Evolutionary conservation across 129 eudicot genomes (phyloP), one percentile per base, ranked within the genome.

Genomic region (Pseudognaphalium luteoalbum): DNA sequence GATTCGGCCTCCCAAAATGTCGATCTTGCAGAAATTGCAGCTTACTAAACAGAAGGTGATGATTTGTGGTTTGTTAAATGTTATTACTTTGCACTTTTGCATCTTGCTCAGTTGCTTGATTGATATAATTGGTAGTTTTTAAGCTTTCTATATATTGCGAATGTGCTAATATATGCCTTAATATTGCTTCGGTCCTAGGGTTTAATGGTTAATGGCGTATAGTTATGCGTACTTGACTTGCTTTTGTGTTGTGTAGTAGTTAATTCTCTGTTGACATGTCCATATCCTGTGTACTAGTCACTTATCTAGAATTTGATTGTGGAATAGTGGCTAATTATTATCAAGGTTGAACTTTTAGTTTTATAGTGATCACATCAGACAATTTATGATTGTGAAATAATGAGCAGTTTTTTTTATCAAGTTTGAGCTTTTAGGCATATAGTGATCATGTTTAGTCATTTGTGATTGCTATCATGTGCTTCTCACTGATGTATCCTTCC

Each of bases 1-100:
- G 79, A 72, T 80, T 81, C 86, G 84, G n/a, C 82, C 85, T 33
- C 88, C 88, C 0, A 91, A 86, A 66, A 33, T 84, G 51, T 88
- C 95, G 0, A 88, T 91, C 76, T 79, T 81, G 30, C 89, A 88
- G 76, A 86, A 75, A 82, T 7, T 88, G 68, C 59, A 60, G 82
- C 39, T 76, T 3, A 25, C 86, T 15, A 88, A 88, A 66, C 80
- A 75, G 52, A 86, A 85, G 97, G 97, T 88, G 54, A 73, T 7
- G 12, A n/a, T 11, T 57, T 8, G 2, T 21, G 28, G 28, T 54
- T 54, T 14, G 21, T 8, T 65, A 6, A 2, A 1, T 16, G 42
- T 65, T 65, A 15, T 17, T 12, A 30, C 4, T 65, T 32, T 66
- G 6, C 15, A 33, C n/a, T n/a, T n/a, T n/a, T n/a, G n/a, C n/a